Base-by-base conservation (phyloP, 1,139 yeast genomes). In the Meyerozyma athensensis region DNA sequence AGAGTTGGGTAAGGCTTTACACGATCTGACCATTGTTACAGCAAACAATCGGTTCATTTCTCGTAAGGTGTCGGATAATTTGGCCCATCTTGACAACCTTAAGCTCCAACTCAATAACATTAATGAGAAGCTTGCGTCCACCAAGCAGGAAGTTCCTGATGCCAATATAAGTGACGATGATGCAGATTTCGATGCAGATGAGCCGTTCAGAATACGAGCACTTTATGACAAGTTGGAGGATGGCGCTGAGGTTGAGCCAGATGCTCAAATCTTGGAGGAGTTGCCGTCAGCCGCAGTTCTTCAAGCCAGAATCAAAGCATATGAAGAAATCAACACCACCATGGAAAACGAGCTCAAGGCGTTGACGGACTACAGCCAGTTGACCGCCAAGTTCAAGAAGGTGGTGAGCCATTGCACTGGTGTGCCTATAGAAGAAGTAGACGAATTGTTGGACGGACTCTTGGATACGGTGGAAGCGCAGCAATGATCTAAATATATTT, bases 381-480 rank as follows among this genome's bases (percentile, higher is more conserved):
- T 90, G 40, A 96, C 95, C 43, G 72, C 79, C 24, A 90, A 90
- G 57, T 92, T 89, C 63, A 80, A 94, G 52, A 76, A 86, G 50
- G 96, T 92, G 17, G 92, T 92, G 28, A 81, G 96, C 33, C 70
- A 87, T 40, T 90, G 97, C 64, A 85, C 96, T 4, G 92, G 94
- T 16, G 94, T 89, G 19, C 86, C 80, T 34, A 59, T 69, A 31
- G 63, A 66, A 47, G 83, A 83, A 48, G 96, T 90, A 30, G 98
- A 92, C 56, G 77, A 76, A 41, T 72, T 92, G 50, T 71, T 92
- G 41, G 94, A 85, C 47, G 95, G 94, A 4, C 71, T 92, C 37
- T 75, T 92, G 20, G 87, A 84, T 54, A 96, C 97, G 10, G 96
- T 92, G 4, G 96, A 89, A 45, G 83, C 48, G n/a, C 50, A 48